Evolutionary conservation across 1,284 basidiomycete genomes (phyloP).

Genomic region (Microbotryomycetes sp.): DNA sequence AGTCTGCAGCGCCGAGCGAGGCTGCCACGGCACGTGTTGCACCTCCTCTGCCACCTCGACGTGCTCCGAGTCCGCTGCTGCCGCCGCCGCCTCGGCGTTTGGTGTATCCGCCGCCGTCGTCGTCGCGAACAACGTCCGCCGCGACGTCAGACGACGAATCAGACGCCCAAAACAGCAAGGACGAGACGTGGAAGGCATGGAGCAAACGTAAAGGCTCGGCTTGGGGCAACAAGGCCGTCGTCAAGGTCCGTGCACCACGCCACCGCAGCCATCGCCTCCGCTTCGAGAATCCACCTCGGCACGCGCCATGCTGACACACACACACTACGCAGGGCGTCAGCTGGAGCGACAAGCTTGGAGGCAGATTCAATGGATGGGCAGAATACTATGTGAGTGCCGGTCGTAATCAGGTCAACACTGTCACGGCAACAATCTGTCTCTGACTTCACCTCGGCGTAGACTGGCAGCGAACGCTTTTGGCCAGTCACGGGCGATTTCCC

Average conservation of each 20-base stretch:
- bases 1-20: no score
- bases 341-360: conserved; percentile 18
- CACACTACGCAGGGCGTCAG: conserved; percentile 9
- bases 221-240: conserved; percentile 10
- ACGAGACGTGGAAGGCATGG: conserved; percentile 18
- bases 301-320: no score
- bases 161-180: not conserved
- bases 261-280: no score
- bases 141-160: not conserved
- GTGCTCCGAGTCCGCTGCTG: not conserved
- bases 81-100: not conserved
- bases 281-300: no score
- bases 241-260: no score
- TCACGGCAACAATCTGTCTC: not conserved
- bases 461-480: conserved; percentile 49
- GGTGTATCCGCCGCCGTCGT: not conserved
- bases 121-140: not conserved
- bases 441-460: not conserved
- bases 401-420: not conserved
- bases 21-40: no score
- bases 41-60: not conserved
- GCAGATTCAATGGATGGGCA: conserved; percentile 7
- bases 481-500: conserved; percentile 48
- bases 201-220: conserved; percentile 8
- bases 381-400: not conserved